A percentile compares a stretch with the other conserved stretches of the same genome.
Conservation (phyloP, 2,329 filamentous ascomycete species). For the Catunica adiposa region DNA sequence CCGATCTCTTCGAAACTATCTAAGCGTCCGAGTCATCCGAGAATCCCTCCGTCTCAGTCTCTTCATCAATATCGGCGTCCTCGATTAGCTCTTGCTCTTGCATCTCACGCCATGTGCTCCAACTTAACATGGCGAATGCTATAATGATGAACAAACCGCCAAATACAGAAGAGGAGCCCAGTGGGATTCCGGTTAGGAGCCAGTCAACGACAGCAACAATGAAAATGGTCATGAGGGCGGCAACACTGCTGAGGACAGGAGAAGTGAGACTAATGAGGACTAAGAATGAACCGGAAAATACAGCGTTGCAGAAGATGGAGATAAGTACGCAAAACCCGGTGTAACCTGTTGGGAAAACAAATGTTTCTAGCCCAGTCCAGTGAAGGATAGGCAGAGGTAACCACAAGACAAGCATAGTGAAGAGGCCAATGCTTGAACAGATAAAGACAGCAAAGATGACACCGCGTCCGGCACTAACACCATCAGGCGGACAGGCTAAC, state of each 20-base stretch:
- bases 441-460: constrained; percentile 94
- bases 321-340: constrained; percentile 67
- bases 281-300: constrained; percentile 83
- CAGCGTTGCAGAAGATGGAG: constrained; percentile 73
- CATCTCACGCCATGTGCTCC: constrained; percentile 89
- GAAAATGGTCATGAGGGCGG: constrained; percentile 89
- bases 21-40: constrained; percentile 4
- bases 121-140: constrained; percentile 75
- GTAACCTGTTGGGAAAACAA: constrained; percentile 62
- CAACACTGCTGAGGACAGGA: constrained; percentile 82
- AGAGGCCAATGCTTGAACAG: constrained; percentile 68
- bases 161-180: constrained; percentile 56
- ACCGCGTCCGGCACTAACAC: constrained; percentile 65
- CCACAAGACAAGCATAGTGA: constrained; percentile 81
- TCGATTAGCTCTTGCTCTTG: constrained; percentile 59
- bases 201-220: constrained; percentile 87
- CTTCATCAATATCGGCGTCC: constrained; percentile 31
- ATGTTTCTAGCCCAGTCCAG: constrained; percentile 58
- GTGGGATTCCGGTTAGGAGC: constrained; percentile 59
- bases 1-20: neutral
- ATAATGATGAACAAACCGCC: constrained; percentile 79
- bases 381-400: constrained; percentile 78
- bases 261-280: constrained; percentile 85
- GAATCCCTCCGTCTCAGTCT: constrained; percentile 10
- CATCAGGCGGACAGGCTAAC: constrained; percentile 81